phyloP scores from a whole-genome alignment of 305 asterid species.

The Fraxinus xanthoxyloides region DNA sequence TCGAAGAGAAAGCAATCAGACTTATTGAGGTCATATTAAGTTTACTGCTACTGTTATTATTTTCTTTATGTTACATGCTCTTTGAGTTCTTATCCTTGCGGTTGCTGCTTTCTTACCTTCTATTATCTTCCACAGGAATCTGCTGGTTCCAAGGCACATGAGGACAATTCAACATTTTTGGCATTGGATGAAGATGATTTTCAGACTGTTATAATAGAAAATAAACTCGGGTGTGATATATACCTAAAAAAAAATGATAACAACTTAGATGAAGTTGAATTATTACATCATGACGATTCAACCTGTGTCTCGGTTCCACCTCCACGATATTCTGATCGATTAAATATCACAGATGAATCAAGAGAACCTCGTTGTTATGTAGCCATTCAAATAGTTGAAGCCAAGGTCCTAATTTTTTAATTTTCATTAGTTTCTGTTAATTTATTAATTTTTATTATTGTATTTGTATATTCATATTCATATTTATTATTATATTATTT shows the following conservation, averaged over 20 bases:
- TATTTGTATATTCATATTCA: not conserved
- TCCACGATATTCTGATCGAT: conserved; percentile 90
- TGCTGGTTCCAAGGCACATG: conserved; percentile 46
- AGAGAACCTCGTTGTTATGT: conserved; percentile 86
- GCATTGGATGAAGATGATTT: conserved; percentile 94
- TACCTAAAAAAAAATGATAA: conserved; percentile 64
- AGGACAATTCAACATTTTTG: conserved; percentile 48
- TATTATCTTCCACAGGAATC: conserved; percentile 60
- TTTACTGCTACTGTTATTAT: not conserved
- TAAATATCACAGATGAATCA: conserved; percentile 81
- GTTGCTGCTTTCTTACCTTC: conserved; percentile 22
- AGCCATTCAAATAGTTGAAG: conserved; percentile 83
- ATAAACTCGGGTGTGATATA: conserved; percentile 92
- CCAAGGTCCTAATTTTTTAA: conserved; percentile 57
- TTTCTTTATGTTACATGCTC: conserved; percentile 16
- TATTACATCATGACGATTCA: conserved; percentile 54
- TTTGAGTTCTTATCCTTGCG: conserved; percentile 19
- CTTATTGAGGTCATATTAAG: conserved; percentile 55
- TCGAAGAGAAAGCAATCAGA: conserved; percentile 85
- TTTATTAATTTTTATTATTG: conserved; percentile 1
- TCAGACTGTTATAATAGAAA: conserved; percentile 79
- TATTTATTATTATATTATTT: conserved; percentile 18
- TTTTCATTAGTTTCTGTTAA: conserved; percentile 5
- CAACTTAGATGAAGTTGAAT: conserved; percentile 44
- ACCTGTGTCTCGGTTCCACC: conserved; percentile 82